phyloP scores from a whole-genome alignment of 495 filamentous ascomycete genomes.

The Aspergillus ostianus region DNA sequence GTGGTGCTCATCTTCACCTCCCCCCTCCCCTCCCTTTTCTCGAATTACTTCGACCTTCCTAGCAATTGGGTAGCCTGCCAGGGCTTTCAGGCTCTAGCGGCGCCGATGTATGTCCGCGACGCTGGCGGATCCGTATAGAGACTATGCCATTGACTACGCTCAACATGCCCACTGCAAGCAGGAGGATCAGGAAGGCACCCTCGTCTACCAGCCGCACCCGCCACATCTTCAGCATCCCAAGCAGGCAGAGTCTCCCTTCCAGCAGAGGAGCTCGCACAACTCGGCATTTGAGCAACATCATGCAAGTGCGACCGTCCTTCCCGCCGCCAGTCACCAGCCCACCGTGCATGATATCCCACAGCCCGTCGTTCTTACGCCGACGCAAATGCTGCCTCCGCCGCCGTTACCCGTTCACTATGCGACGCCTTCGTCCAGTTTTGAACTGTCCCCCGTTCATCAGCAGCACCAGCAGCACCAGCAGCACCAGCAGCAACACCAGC shows the following conservation, averaged over 20 bases:
- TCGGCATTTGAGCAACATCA: constrained; percentile 33
- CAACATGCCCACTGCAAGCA: constrained; percentile 35
- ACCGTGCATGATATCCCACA: constrained; percentile 31
- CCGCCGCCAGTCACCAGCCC: constrained; percentile 26
- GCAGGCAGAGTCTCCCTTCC: constrained; percentile 30
- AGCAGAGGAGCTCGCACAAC: constrained; percentile 29
- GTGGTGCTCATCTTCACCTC: background rate
- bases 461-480: background rate
- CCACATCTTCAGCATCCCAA: constrained; percentile 31
- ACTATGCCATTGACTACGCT: constrained; percentile 39
- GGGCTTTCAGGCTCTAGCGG: constrained; percentile 42
- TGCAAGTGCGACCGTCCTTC: constrained; percentile 30
- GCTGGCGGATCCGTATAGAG: constrained; percentile 44
- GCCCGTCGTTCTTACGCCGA: constrained; percentile 25
- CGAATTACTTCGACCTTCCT: background rate
- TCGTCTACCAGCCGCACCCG: constrained; percentile 33
- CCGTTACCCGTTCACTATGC: constrained; percentile 33
- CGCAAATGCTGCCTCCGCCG: constrained; percentile 37
- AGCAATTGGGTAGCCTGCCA: constrained; percentile 27
- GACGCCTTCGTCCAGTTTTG: constrained; percentile 24
- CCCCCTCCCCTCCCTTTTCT: background rate
- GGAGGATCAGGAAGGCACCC: constrained; percentile 33
- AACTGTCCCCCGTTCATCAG: constrained; percentile 24
- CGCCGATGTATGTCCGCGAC: constrained; percentile 43
- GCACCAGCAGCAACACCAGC: constrained; percentile 2